phyloP scores from a whole-genome alignment of 805 yeast genomes.

The Wickerhamiella alocasiicola region DNA sequence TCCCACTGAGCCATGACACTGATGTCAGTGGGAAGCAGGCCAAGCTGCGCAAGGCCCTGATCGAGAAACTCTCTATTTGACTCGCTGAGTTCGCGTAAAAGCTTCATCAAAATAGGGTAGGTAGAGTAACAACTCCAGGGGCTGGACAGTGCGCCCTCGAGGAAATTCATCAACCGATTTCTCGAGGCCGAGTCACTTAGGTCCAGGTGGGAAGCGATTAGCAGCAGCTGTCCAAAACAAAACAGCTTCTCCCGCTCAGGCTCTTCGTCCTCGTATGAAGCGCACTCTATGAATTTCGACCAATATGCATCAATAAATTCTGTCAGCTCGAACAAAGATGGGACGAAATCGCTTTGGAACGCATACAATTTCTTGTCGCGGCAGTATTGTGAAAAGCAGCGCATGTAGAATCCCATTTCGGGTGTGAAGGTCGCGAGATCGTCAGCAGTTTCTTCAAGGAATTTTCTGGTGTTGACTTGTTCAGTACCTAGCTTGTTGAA shows the following conservation, averaged over 20 bases:
- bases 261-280: background rate
- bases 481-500: background rate
- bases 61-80: background rate
- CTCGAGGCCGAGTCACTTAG: background rate
- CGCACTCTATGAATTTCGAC: background rate
- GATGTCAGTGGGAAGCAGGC: background rate
- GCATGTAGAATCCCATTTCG: background rate
- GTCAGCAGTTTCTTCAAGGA: background rate
- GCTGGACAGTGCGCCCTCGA: background rate
- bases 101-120: background rate
- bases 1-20: background rate
- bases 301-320: background rate
- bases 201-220: background rate
- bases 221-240: background rate
- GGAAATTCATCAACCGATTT: background rate
- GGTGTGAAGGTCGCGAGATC: background rate
- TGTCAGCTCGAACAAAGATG: background rate
- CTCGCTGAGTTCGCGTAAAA: background rate
- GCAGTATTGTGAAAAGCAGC: background rate
- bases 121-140: background rate
- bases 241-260: background rate
- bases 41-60: background rate
- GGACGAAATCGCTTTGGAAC: background rate
- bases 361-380: background rate
- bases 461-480: too few species aligned